Conservation (phyloP, 176 grass and related monocot species). For the Musa itinerans region DNA sequence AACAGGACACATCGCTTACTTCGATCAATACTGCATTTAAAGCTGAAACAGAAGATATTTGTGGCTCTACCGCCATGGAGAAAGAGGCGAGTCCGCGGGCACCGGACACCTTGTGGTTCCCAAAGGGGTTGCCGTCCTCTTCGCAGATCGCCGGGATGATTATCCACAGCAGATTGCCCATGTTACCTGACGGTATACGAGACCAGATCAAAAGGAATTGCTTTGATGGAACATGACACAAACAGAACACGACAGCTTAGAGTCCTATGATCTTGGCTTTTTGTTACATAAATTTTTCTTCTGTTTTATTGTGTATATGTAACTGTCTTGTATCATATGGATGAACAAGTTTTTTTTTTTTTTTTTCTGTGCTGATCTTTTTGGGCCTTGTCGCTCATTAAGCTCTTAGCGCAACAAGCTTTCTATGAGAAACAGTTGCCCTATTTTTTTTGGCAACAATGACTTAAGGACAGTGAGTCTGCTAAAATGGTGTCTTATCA, state of each 20-base stretch:
- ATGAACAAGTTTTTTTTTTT: too few species aligned
- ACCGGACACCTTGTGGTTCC: not conserved
- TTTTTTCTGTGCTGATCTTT: too few species aligned
- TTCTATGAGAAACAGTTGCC: too few species aligned
- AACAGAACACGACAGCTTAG: constrained; percentile 21
- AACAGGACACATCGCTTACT: not conserved
- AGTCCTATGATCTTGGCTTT: constrained; percentile 39
- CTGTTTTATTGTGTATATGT: too few species aligned
- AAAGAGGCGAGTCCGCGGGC: not conserved
- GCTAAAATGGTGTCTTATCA: too few species aligned
- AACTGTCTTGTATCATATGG: too few species aligned
- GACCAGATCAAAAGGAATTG: not conserved
- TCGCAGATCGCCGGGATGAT: constrained; percentile 24
- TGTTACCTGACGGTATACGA: not conserved
- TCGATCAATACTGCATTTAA: not conserved
- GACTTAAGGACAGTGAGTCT: too few species aligned
- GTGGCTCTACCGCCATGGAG: not conserved
- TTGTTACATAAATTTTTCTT: too few species aligned
- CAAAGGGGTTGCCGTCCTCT: constrained; percentile 23
- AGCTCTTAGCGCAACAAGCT: too few species aligned
- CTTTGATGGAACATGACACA: not conserved
- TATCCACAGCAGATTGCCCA: constrained; percentile 26
- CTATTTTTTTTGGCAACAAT: too few species aligned
- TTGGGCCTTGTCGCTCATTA: too few species aligned
- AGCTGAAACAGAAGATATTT: not conserved